Evolutionary conservation across 768 basidiomycete genomes (phyloP).

Genomic region (Trametes villosa): DNA sequence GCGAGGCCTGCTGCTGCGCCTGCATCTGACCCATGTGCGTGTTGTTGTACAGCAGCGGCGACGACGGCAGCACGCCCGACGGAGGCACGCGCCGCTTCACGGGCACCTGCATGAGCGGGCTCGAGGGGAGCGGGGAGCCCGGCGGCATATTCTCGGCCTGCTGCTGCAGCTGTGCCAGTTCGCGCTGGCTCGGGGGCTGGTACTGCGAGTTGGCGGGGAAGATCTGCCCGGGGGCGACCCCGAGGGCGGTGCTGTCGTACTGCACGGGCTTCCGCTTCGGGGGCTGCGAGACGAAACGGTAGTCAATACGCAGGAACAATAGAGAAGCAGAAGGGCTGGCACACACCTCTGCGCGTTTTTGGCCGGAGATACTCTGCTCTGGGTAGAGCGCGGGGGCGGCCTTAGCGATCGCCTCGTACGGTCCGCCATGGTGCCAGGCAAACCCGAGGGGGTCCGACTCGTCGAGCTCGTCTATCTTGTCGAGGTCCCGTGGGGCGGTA

Average conservation of each 20-base stretch:
- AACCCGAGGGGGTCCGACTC: constrained; percentile 72
- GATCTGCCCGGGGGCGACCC: constrained; percentile 38
- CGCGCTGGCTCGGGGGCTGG: constrained; percentile 23
- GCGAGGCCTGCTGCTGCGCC: constrained; percentile 2
- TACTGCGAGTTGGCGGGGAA: constrained; percentile 31
- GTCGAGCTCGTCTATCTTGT: constrained; percentile 79
- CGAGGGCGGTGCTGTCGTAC: constrained; percentile 24
- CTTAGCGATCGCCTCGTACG: constrained; percentile 66
- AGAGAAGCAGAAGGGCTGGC: not conserved
- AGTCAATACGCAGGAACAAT: not conserved
- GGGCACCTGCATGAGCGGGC: constrained; percentile 18
- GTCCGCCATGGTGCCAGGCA: constrained; percentile 68
- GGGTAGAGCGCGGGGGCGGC: constrained; percentile 31
- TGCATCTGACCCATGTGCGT: constrained; percentile 10
- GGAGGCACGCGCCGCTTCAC: constrained; percentile 16
- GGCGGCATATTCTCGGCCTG: constrained; percentile 11
- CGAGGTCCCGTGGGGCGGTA: constrained; percentile 45
- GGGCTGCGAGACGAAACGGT: not conserved
- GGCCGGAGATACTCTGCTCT: constrained; percentile 19
- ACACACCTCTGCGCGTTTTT: constrained; percentile 13
- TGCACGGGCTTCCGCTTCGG: constrained; percentile 18
- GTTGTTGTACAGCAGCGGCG: constrained; percentile 15
- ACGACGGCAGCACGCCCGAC: constrained; percentile 7
- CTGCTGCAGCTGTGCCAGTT: not conserved
- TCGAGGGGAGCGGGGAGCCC: constrained; percentile 2